Base-by-base conservation (phyloP, 306 rosid species). In the Gynostemma pentaphyllum region DNA sequence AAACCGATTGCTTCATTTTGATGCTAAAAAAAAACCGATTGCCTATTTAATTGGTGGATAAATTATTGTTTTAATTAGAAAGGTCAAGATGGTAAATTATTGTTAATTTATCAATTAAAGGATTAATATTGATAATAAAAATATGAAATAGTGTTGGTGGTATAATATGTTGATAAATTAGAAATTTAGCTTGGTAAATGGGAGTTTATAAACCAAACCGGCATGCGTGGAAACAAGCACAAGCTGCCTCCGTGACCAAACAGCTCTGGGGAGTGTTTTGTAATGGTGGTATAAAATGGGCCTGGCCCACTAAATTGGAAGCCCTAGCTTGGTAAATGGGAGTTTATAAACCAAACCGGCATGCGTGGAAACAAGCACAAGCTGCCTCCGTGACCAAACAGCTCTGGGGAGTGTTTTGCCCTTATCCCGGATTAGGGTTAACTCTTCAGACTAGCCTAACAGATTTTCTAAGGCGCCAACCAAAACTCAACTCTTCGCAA, bases 361-460 rank as follows among this genome's bases (percentile, higher is more conserved):
- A 4, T 60, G 48, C 36, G 13, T 60, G 65, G 65, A 19, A 60
- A 39, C 13, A 61, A 49, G 66, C 37, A 26, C 50, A 64, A 30
- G 41, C 26, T 70, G 75, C 39, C 75, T 60, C 68, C 68, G 73
- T 74, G 73, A 46, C 82, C 82, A 70, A 78, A 78, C 82, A 73
- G 46, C 51, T 64, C 23, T 30, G 69, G 47, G 69, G 47, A 42
- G 48, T 23, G 34, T 74, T 64, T 40, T 15, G 41, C 48, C 70
- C 80, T 75, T 82, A 82, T 79, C 76, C 83, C 72, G 87, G 85
- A 77, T 77, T 82, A 82, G 91, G 83, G 85, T 75, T 82, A 75
- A 52, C 67, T 26, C 70, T 66, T 39, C 72, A 65, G 69, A 71
- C 62, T 67, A 65, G 69, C 69, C 62, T 67, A 72, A 55, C 59